Evolutionary conservation across 108 stramenopile species (phyloP).

Genomic region (Nannochloropsis gaditana): DNA sequence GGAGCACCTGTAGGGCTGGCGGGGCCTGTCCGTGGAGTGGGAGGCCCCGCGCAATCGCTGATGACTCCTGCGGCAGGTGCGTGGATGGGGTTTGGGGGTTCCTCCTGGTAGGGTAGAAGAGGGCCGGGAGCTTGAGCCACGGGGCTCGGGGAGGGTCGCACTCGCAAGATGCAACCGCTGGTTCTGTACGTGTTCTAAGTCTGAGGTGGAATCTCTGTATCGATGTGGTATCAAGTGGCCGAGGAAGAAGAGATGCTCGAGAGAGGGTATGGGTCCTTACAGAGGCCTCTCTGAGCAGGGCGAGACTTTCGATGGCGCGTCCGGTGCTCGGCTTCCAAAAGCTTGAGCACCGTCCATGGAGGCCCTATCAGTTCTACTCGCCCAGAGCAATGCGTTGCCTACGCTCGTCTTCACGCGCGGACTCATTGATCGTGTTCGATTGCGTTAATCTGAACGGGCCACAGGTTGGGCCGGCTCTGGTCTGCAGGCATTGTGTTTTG

Average conservation of each 20-base stretch:
- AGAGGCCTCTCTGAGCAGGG: neutral
- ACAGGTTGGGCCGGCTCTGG: neutral
- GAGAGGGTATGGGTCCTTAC: neutral
- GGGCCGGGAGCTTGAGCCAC: too few relatives aligned
- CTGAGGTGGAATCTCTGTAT: neutral
- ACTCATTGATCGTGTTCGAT: neutral
- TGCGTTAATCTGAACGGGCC: neutral
- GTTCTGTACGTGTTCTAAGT: too few relatives aligned
- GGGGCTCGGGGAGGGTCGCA: too few relatives aligned
- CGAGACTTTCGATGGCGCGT: constrained; percentile 16
- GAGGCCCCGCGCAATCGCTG: constrained; percentile 49
- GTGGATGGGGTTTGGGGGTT: neutral
- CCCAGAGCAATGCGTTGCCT: neutral
- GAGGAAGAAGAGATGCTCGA: too few relatives aligned
- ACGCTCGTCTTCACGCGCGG: constrained; percentile 16
- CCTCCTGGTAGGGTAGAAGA: too few relatives aligned
- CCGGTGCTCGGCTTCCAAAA: neutral
- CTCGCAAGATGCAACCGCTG: too few relatives aligned
- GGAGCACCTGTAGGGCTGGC: constrained; percentile 45
- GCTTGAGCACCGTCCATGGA: neutral
- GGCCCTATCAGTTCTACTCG: constrained; percentile 10
- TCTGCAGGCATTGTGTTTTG: too few relatives aligned
- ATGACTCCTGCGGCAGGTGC: constrained; percentile 50
- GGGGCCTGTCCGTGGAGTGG: constrained; percentile 47
- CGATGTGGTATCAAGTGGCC: neutral